Evolutionary conservation across 768 basidiomycete species (phyloP).

Genomic region (Suillus hirtellus): DNA sequence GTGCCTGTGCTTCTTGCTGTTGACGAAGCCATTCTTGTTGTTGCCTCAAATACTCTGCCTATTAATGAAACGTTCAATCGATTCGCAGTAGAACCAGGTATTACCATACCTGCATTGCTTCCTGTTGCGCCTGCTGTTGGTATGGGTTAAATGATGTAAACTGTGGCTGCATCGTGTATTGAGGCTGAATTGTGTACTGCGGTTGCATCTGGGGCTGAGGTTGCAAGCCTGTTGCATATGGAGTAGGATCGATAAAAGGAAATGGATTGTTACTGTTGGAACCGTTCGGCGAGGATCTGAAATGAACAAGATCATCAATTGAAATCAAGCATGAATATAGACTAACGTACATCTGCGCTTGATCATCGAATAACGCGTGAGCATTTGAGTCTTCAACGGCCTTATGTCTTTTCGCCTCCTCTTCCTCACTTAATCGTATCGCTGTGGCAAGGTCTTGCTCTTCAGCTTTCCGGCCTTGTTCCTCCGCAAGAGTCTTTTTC

Average conservation of each 20-base stretch:
- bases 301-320: conserved; percentile 11
- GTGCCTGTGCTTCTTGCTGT: conserved; percentile 49
- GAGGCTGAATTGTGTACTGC: conserved; percentile 79
- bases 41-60: conserved; percentile 47
- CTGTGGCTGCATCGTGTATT: conserved; percentile 75
- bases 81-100: neutral
- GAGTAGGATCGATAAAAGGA: conserved; percentile 60
- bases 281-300: conserved; percentile 35
- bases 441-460: conserved; percentile 86
- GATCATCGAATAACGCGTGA: conserved; percentile 82
- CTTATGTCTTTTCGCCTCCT: conserved; percentile 75
- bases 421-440: conserved; percentile 84
- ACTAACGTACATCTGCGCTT: conserved; percentile 67
- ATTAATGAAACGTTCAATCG: neutral
- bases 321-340: conserved; percentile 9
- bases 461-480: conserved; percentile 61
- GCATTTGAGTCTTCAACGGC: conserved; percentile 76
- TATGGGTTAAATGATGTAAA: conserved; percentile 94
- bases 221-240: conserved; percentile 57
- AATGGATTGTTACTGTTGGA: conserved; percentile 49
- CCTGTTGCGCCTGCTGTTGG: conserved; percentile 90
- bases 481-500: conserved; percentile 69
- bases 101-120: conserved; percentile 62
- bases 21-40: conserved; percentile 75
- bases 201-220: conserved; percentile 59